These are phyloP conservation scores for Primulina huaijiensis DNA, from an alignment of 257 asterid genomes.

Conservation along the genomic window DNA sequence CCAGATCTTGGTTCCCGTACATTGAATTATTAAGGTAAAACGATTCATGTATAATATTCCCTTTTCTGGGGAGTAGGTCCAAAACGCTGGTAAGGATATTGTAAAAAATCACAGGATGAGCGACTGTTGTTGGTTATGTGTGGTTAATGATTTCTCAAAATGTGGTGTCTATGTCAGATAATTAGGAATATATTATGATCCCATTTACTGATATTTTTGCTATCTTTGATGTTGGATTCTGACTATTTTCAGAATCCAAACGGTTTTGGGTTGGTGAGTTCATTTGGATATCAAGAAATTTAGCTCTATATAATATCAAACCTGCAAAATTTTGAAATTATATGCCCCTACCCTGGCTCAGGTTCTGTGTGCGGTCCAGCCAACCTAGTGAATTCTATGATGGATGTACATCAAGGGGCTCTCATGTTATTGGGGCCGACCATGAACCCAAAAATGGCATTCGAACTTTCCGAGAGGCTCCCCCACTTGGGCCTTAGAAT, in stretches of 20 bases:
- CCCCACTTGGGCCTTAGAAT: constrained; percentile 80
- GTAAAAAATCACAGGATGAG: constrained; percentile 18
- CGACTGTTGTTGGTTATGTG: neutral
- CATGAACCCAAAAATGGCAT: constrained; percentile 87
- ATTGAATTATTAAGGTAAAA: neutral
- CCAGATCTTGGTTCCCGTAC: no score
- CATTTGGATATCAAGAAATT: neutral
- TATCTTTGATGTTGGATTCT: neutral
- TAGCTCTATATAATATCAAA: neutral
- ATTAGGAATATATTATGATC: neutral
- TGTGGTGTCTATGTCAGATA: constrained; percentile 7
- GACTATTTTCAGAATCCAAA: neutral
- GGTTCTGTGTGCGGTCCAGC: constrained; percentile 95
- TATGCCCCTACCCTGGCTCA: constrained; percentile 17
- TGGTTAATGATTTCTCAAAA: constrained; percentile 8
- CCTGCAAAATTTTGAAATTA: no score
- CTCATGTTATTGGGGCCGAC: constrained; percentile 94
- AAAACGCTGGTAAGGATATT: constrained; percentile 3
- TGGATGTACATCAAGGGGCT: constrained; percentile 89
- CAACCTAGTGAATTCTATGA: constrained; percentile 79
- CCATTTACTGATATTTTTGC: neutral
- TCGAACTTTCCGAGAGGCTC: constrained; percentile 72
- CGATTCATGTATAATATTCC: neutral
- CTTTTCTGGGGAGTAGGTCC: neutral
- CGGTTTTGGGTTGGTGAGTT: neutral